These are phyloP conservation scores for Scheffersomyces illinoinensis DNA, from an alignment of 1,139 yeast genomes.

Conservation along the genomic window DNA sequence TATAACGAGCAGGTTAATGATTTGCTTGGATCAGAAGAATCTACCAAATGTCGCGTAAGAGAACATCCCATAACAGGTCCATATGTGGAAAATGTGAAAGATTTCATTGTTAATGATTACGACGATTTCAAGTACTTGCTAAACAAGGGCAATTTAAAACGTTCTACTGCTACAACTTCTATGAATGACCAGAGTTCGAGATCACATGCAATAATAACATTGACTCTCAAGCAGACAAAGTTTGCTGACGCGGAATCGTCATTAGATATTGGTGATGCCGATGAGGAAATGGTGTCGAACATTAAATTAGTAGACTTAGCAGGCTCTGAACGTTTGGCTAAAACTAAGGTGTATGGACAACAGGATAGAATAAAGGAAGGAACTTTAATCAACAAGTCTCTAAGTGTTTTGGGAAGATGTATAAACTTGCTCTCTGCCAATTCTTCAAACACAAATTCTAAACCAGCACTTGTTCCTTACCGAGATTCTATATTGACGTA, in stretches of 20 bases:
- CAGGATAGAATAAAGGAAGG: conserved; percentile 69
- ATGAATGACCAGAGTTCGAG: conserved; percentile 72
- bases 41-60: conserved; percentile 48
- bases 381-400: conserved; percentile 68
- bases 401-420: conserved; percentile 76
- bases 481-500: conserved; percentile 75
- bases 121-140: conserved; percentile 47
- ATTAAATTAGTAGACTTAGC: conserved; percentile 77
- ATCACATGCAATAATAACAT: conserved; percentile 76
- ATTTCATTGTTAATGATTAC: conserved; percentile 43
- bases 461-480: conserved; percentile 56
- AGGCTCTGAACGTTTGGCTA: conserved; percentile 70
- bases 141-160: conserved; percentile 45
- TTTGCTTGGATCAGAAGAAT: conserved; percentile 33
- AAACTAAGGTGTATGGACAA: conserved; percentile 64
- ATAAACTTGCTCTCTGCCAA: conserved; percentile 57
- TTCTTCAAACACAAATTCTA: conserved; percentile 12
- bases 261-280: conserved; percentile 46
- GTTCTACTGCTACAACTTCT: conserved; percentile 70
- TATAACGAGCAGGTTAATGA: conserved; percentile 74
- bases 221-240: conserved; percentile 59
- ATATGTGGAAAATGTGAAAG: conserved; percentile 64
- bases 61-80: conserved; percentile 67
- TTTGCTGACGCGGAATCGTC: conserved; percentile 21
- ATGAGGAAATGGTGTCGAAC: conserved; percentile 55